These are phyloP conservation scores for Bretschneidera sinensis DNA, from an alignment of 345 rosid genomes.

Conservation along the genomic window DNA sequence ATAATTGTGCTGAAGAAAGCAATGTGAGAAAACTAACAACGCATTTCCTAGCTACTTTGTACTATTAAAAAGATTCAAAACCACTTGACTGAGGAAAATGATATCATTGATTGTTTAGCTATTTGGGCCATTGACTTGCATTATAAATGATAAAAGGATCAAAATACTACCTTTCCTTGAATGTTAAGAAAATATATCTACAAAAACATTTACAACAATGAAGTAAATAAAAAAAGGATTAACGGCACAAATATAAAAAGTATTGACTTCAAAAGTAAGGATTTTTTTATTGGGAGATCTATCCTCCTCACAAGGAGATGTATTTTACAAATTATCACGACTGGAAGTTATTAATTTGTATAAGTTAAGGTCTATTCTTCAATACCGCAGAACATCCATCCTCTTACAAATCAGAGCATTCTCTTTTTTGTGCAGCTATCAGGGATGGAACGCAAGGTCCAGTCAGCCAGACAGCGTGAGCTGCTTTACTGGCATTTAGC, in stretches of 20 bases:
- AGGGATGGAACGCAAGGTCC: slow-evolving; percentile 71
- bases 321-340: too few relatives aligned
- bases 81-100: background rate
- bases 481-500: slow-evolving; percentile 86
- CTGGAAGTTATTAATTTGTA: too few relatives aligned
- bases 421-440: slow-evolving; percentile 42
- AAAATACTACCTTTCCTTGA: too few relatives aligned
- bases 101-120: too few relatives aligned
- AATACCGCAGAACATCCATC: background rate
- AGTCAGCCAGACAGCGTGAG: slow-evolving; percentile 71
- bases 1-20: background rate
- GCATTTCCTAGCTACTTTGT: background rate
- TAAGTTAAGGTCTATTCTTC: too few relatives aligned
- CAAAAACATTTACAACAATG: too few relatives aligned
- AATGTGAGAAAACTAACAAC: background rate
- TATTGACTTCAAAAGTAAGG: too few relatives aligned
- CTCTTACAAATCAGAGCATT: slow-evolving; percentile 1
- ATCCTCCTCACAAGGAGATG: too few relatives aligned
- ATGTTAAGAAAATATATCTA: too few relatives aligned
- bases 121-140: background rate
- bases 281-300: too few relatives aligned
- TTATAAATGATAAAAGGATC: background rate
- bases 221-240: too few relatives aligned
- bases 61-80: background rate
- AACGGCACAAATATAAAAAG: too few relatives aligned